Base-by-base conservation (phyloP, 2,329 filamentous ascomycete genomes). In the Colletotrichum sp. region DNA sequence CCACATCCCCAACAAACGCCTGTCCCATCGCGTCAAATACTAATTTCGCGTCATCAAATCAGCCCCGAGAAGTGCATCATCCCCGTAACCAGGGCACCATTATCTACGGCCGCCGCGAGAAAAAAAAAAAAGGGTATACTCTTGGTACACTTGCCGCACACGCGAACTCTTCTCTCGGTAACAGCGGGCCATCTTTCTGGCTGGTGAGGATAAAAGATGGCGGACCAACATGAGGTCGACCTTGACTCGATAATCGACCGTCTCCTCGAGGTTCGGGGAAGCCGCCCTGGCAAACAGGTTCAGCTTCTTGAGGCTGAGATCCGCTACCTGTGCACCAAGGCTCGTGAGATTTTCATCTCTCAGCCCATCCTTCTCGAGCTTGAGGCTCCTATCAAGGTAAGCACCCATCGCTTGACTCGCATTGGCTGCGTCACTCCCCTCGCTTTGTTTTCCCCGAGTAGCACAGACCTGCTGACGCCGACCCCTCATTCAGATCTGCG, bases 191-290 rank as follows among this genome's bases (percentile, higher is more conserved):
- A 84, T 84, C 82, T 76, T 80, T 80, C 82, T 84, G 84, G 84
- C 84, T 84, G 85, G 85, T 82, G 83, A 85, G 82, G 83, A 82
- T 80, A 79, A 79, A 88, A 82, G 84, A 93, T 89, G 93, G 90
- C 90, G 84, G 90, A 92, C 85, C 90, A 91, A 85, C 89, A 95
- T 88, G 96, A 98, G 88, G 95, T 98, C 88, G 96, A 98, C 89
- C 92, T 99, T 89, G 97, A 99, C 88, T 98, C 96, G 83, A 98
- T 98, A 93, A 98, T 99, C 90, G 96, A 98, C 88, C 93, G 97
- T 87, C 92, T 99, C 84, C 91, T 98, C 84, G 97, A 99, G 89
- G 97, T 98, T 85, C 94, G 97, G 88, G 97, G 96, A 85, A 98
- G 96, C 91, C 94, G 97, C 84, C 97, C 97, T 74, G 97, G 97